Conservation (phyloP, 148 eudicot species). For the Persicaria maculosa region DNA sequence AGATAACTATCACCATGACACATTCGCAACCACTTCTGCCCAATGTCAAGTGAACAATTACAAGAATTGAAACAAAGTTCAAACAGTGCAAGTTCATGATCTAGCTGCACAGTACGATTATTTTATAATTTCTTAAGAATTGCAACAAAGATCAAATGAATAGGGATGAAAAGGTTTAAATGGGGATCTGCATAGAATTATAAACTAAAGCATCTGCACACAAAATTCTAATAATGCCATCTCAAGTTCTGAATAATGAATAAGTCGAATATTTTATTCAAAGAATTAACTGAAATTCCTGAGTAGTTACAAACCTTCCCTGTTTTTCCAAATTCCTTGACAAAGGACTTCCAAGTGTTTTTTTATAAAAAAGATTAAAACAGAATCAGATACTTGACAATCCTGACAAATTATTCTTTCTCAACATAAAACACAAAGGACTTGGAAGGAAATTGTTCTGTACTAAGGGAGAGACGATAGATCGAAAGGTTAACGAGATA, state of each 20-base stretch:
- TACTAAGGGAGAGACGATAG: too few relatives aligned
- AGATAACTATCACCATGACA: background rate
- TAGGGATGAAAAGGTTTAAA: background rate
- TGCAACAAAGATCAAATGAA: background rate
- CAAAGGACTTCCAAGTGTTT: background rate
- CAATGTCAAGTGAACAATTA: background rate
- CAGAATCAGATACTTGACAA: background rate
- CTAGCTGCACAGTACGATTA: background rate
- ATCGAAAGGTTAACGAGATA: too few relatives aligned
- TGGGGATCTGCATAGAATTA: background rate
- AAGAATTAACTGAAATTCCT: background rate
- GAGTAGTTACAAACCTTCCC: background rate
- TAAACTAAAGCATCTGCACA: too few relatives aligned
- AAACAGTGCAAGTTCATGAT: background rate
- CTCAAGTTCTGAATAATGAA: background rate
- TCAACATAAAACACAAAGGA: background rate
- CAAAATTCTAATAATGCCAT: background rate
- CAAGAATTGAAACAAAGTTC: background rate
- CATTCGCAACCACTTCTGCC: background rate
- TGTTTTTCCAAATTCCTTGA: background rate
- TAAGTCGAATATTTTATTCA: background rate
- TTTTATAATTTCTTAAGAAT: background rate
- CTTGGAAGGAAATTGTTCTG: too few relatives aligned
- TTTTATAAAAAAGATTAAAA: too few relatives aligned
- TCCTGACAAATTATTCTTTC: background rate